A percentile compares a stretch with the other conserved stretches of the same genome.
Conservation (phyloP, 352 stramenopile genomes). For the Globisporangium recalcitrans region DNA sequence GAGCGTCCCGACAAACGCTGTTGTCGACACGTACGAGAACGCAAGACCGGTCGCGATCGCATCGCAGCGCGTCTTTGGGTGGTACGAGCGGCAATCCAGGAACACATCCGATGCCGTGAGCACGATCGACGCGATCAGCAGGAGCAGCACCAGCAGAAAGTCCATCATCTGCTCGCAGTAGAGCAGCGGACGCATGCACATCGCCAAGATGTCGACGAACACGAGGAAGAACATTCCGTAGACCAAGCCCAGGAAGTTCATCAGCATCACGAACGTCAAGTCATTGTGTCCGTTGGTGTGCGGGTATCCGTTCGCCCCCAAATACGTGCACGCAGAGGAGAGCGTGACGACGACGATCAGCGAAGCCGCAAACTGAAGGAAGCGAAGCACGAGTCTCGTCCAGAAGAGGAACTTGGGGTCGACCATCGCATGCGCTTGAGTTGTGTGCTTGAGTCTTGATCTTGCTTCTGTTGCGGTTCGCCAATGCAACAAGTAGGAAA, state of each 20-base stretch:
- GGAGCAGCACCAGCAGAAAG: slow-evolving; percentile 10
- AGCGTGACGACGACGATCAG: slow-evolving; percentile 12
- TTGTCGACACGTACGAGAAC: slow-evolving; percentile 11
- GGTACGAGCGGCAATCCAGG: slow-evolving; percentile 4
- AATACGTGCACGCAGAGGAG: slow-evolving; percentile 6
- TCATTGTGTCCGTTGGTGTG: slow-evolving; percentile 6
- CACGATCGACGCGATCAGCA: slow-evolving; percentile 17
- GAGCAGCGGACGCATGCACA: slow-evolving; percentile 17
- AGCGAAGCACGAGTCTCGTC: slow-evolving; percentile 13
- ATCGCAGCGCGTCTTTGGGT: slow-evolving; percentile 9
- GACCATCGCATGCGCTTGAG: neutral
- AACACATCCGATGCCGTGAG: slow-evolving; percentile 10
- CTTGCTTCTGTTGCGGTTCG: neutral
- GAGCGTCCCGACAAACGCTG: slow-evolving; percentile 10
- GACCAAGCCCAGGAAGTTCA: slow-evolving; percentile 17
- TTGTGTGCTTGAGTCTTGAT: neutral
- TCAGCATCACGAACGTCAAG: slow-evolving; percentile 13
- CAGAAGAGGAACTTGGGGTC: slow-evolving; percentile 19
- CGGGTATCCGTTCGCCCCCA: neutral
- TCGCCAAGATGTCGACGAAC: slow-evolving; percentile 14
- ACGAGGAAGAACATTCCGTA: slow-evolving; percentile 19
- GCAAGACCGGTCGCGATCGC: slow-evolving; percentile 1
- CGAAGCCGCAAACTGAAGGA: slow-evolving; percentile 16
- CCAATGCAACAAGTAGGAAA: neutral
- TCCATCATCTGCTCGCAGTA: slow-evolving; percentile 19